A percentile compares a stretch with the other conserved stretches of the same genome.
Evolutionary conservation across 2,329 filamentous ascomycete genomes (phyloP).

Genomic region (Aspergillus nomiae): DNA sequence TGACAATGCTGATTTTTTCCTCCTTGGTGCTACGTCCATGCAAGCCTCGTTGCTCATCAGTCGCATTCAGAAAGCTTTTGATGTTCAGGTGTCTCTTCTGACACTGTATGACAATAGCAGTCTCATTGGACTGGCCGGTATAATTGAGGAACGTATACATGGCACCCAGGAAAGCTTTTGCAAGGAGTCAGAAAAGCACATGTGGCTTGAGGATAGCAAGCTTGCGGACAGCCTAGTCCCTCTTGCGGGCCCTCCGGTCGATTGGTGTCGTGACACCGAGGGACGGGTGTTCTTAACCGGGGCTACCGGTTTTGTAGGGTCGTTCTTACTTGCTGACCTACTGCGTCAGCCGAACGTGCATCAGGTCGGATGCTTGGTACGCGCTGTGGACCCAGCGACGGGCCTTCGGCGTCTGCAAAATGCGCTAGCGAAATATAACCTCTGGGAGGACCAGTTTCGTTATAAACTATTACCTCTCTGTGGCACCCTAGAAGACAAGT

Average conservation of each 20-base stretch:
- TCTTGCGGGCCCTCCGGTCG: slow-evolving; percentile 12
- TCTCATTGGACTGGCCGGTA: not conserved
- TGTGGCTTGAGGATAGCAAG: not conserved
- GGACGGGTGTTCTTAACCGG: slow-evolving; percentile 71
- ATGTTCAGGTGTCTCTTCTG: not conserved
- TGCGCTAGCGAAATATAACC: slow-evolving; percentile 13
- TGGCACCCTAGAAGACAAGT: slow-evolving; percentile 69
- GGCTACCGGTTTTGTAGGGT: slow-evolving; percentile 79
- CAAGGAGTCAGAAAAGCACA: not conserved
- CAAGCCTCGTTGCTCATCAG: not conserved
- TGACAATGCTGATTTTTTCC: not conserved
- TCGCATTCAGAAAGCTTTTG: not conserved
- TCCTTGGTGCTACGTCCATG: not conserved
- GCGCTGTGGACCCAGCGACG: slow-evolving; percentile 56
- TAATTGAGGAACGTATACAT: not conserved
- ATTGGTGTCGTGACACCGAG: slow-evolving; percentile 24
- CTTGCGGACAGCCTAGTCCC: not conserved
- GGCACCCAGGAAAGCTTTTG: not conserved
- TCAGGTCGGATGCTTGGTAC: slow-evolving; percentile 71
- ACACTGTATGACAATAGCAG: not conserved
- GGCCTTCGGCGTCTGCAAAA: slow-evolving; percentile 10
- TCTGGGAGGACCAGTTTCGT: slow-evolving; percentile 6
- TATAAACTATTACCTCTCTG: not conserved
- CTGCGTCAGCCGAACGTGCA: slow-evolving; percentile 55
- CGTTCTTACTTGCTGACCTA: slow-evolving; percentile 71